A percentile compares a stretch with the other conserved stretches of the same genome.
phyloP scores from a whole-genome alignment of 169 alveolate genomes.

The Plasmodium sp. region DNA sequence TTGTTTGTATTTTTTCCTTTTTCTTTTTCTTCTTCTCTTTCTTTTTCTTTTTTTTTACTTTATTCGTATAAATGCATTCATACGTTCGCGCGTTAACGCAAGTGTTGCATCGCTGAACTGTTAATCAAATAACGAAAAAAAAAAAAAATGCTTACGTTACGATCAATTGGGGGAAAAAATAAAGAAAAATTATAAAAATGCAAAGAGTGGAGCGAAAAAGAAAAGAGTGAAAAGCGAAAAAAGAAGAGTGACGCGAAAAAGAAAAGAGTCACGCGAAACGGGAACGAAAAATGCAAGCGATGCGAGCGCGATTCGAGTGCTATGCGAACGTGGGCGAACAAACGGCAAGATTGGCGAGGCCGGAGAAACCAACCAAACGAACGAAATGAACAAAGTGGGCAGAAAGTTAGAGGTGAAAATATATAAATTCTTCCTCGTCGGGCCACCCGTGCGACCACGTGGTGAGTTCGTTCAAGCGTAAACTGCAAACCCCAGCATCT shows the following conservation, averaged over 20 bases:
- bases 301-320: not conserved
- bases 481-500: not conserved
- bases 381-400: not conserved
- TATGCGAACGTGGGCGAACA: not conserved
- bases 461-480: not conserved
- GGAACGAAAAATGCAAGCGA: not conserved
- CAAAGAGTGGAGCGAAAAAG: not conserved
- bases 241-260: not conserved
- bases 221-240: not conserved
- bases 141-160: not conserved
- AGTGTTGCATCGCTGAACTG: not conserved
- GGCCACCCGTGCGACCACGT: not conserved
- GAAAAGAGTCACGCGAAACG: not conserved
- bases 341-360: not conserved
- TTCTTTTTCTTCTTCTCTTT: not conserved
- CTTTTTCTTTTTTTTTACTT: not conserved
- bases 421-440: not conserved
- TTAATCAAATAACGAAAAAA: not conserved
- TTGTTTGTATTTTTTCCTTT: not conserved
- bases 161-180: not conserved
- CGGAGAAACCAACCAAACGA: not conserved
- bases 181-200: not conserved
- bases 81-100: not conserved
- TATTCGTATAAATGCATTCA: not conserved
- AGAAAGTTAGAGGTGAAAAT: not conserved